Evolutionary conservation across 306 rosid genomes (phyloP).

Genomic region (Inga oerstediana): DNA sequence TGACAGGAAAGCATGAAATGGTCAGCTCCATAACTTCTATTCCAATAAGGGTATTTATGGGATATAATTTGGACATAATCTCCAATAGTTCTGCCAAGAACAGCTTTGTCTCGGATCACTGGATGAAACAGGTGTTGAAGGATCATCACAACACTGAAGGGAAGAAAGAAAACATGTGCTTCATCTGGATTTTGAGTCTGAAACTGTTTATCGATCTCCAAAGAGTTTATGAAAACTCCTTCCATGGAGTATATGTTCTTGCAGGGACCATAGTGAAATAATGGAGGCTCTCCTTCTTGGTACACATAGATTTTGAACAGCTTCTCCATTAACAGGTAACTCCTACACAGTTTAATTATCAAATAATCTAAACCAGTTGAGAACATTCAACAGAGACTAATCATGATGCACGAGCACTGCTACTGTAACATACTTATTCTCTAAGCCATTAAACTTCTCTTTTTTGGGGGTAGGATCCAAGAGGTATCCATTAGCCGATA

Average conservation of each 20-base stretch:
- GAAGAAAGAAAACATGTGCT: conserved; percentile 66
- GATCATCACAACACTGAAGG: conserved; percentile 69
- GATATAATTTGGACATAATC: conserved; percentile 58
- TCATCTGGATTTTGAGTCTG: conserved; percentile 52
- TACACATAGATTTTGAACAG: conserved; percentile 57
- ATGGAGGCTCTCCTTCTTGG: conserved; percentile 68
- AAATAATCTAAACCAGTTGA: background rate
- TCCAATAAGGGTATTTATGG: conserved; percentile 56
- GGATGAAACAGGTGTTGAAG: conserved; percentile 59
- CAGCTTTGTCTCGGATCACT: conserved; percentile 58
- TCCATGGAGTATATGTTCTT: conserved; percentile 70
- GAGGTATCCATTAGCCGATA: too few relatives aligned
- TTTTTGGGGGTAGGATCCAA: too few relatives aligned
- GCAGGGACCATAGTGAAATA: conserved; percentile 68
- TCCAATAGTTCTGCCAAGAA: conserved; percentile 53
- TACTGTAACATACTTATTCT: background rate
- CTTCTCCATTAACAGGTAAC: conserved; percentile 58
- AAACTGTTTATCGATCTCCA: conserved; percentile 50
- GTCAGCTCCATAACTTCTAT: conserved; percentile 71
- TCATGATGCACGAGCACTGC: background rate
- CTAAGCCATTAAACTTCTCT: too few relatives aligned
- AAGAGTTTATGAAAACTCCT: conserved; percentile 58
- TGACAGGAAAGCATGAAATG: conserved; percentile 74
- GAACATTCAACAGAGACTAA: background rate
- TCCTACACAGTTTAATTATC: conserved; percentile 37